Evolutionary conservation across 208 protist species (phyloP).

Genomic region (Trypanosoma conorhini): DNA sequence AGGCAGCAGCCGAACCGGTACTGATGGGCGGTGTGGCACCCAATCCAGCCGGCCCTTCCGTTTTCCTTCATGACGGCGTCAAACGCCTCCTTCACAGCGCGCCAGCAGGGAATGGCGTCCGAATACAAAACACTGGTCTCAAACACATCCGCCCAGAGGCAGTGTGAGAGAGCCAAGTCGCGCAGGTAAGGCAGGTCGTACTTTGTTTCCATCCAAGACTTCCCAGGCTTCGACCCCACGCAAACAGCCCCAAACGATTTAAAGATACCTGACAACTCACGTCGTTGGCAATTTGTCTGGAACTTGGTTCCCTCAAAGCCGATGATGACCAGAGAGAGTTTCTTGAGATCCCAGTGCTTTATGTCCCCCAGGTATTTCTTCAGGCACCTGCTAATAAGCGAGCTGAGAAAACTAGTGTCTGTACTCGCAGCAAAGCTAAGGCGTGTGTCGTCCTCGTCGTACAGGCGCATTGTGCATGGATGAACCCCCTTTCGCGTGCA

Average conservation of each 20-base stretch:
- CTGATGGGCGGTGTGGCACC: slow-evolving; percentile 92
- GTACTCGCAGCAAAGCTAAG: slow-evolving; percentile 90
- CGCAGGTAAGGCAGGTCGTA: slow-evolving; percentile 93
- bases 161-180: slow-evolving; percentile 83
- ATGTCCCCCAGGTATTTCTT: slow-evolving; percentile 62
- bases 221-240: slow-evolving; percentile 65
- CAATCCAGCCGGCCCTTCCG: slow-evolving; percentile 85
- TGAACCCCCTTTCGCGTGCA: slow-evolving; percentile 83
- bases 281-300: slow-evolving; percentile 66
- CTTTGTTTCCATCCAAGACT: slow-evolving; percentile 93
- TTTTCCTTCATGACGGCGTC: slow-evolving; percentile 76
- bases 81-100: slow-evolving; percentile 90
- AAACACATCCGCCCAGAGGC: slow-evolving; percentile 91
- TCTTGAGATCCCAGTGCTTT: slow-evolving; percentile 73
- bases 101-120: slow-evolving; percentile 87
- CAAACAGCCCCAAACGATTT: slow-evolving; percentile 56
- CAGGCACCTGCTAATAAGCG: slow-evolving; percentile 58
- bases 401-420: slow-evolving; percentile 43
- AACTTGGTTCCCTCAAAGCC: slow-evolving; percentile 85
- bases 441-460: slow-evolving; percentile 92
- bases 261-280: slow-evolving; percentile 62
- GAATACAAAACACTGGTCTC: slow-evolving; percentile 91
- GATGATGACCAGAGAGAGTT: slow-evolving; percentile 78
- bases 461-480: slow-evolving; percentile 89
- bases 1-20: slow-evolving; percentile 92